A percentile compares a stretch with the other conserved stretches of the same genome.
Conservation (phyloP, 176 grass and related monocot species). For the Ananas comosus region DNA sequence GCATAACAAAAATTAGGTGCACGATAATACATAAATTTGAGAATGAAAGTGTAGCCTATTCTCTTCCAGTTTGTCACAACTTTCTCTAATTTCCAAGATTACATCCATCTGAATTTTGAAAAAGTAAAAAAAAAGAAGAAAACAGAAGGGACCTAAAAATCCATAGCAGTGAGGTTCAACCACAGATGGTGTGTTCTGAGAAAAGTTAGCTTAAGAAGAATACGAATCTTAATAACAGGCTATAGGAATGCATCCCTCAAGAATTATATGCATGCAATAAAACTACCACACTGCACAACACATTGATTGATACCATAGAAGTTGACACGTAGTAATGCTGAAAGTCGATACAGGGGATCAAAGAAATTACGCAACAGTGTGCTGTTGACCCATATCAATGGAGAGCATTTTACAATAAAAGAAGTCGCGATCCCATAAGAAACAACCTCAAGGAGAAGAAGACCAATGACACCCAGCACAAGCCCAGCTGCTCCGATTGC, state of each 20-base stretch:
- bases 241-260: too few species aligned
- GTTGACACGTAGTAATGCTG: too few species aligned
- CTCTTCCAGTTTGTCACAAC: neutral
- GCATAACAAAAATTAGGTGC: neutral
- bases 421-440: neutral
- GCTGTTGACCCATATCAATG: too few species aligned
- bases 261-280: too few species aligned
- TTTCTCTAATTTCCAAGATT: neutral
- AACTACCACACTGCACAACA: too few species aligned
- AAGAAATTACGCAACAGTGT: too few species aligned
- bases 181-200: too few species aligned
- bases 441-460: constrained; percentile 79
- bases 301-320: too few species aligned
- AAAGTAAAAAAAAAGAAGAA: neutral
- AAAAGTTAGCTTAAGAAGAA: too few species aligned
- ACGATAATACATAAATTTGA: constrained; percentile 2
- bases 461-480: constrained; percentile 55
- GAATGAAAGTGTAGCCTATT: constrained; percentile 1
- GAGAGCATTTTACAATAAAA: neutral
- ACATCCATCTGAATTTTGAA: neutral
- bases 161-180: too few species aligned
- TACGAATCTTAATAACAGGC: too few species aligned
- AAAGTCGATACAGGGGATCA: too few species aligned
- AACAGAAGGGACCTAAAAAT: neutral
- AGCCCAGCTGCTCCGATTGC: constrained; percentile 56